Evolutionary conservation across 192 early-diverging fungal species (phyloP), one percentile per base, ranked within the genome.

Genomic region (Entomortierella chlamydospora): DNA sequence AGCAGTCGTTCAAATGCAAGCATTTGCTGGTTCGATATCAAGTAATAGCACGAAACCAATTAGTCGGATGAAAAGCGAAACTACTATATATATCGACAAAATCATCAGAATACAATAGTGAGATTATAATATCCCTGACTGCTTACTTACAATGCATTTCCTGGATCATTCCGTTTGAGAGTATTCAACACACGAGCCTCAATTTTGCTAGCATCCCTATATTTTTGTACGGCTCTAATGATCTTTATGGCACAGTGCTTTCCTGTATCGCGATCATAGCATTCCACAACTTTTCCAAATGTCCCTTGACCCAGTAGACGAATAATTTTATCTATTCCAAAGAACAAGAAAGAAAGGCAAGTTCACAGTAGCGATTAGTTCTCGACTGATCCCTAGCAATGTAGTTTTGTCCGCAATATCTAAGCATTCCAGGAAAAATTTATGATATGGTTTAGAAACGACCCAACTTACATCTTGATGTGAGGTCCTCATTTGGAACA

Each of bases 271-370:
- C 85, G 84, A 81, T 98, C 96, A 61, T 81, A 91, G 45, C 93
- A 95, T 79, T 97, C 91, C 61, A 96, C 91, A 13, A 99, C 98
- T 83, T 96, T 97, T 79, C 98, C 98, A 87, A 97, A 99, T 2
- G 98, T 99, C 13, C 98, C 98, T 82, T 98, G 96, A 5, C 98
- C 98, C 29, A 99, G 84, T 42, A 95, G 83, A 15, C 91, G 85
- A 54, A 94, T 84, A 68, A 99, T 97, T 72, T 88, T 87, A 72
- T 94, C 93, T 95, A 79, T 15, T 52, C 22, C 9, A 59, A 49
- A 37, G 43, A 43, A n/a, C 28, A 26, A 28, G 9, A 53, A 52
- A 54, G 39, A 4, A 6, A 20, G 53, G 23, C 25, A 30, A 22
- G 4, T n/a, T n/a, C n/a, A n/a, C n/a, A n/a, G n/a, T n/a, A n/a